Base-by-base conservation (phyloP, 2,329 filamentous ascomycete genomes). In the Podosphaera fusca region DNA sequence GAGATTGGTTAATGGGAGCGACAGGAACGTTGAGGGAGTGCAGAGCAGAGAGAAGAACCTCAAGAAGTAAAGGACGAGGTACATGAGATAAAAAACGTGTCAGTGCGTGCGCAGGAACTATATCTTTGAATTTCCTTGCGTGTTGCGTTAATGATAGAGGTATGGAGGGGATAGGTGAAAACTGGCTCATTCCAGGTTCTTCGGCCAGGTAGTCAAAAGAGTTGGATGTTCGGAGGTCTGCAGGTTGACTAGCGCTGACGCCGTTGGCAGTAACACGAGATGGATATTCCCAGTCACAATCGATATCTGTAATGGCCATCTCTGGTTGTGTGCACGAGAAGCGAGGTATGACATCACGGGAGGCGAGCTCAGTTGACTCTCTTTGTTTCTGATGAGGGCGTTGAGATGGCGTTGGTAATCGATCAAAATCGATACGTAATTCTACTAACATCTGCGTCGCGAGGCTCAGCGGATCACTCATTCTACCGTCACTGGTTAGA, bases 391-490 rank as follows among this genome's bases (percentile, higher is more conserved):
- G 69, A 21, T 57, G 63, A 61, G 60, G 34, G 61, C 61, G 55
- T 66, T 70, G 60, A 62, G 67, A 61, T 69, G 73, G 45, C 61
- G 68, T 58, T 1, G 83, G 80, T 59, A 79, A 74, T 63, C 84
- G 78, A 56, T 76, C 81, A 66, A 96, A 89, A 69, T 95, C 86
- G 67, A 98, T 94, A 61, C 80, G 85, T 14, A 98, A 78, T 57
- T 81, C 85, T 67, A 94, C 87, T 57, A 98, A 82, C 87, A 98
- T 95, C 66, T 87, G 82, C 0, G 92, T 94, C n/a, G 92, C 92
- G 52, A 98, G 75, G 57, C 81, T 79, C 60, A 96, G 73, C 0
- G 87, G 86, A 64, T 96, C 87, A 9, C 78, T 78, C 38, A 89
- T 76, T 61, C 76, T 80, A 62, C 90, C 90, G 59, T 88, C 82